Evolutionary conservation across 2,329 filamentous ascomycete genomes (phyloP).

Genomic region (Xylariaceae sp.): DNA sequence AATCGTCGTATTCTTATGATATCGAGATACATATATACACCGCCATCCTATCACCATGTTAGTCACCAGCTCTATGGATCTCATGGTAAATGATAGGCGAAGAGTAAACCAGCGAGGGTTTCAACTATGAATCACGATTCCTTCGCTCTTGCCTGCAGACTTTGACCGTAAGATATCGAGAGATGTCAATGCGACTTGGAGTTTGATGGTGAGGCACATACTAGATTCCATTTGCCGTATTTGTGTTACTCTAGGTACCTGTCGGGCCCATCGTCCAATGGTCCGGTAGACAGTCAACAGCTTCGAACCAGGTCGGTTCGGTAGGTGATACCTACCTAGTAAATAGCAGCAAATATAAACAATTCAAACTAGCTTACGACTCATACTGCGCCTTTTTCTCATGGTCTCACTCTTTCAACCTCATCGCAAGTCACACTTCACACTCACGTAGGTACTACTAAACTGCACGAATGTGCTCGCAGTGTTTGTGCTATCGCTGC

Average conservation of each 20-base stretch:
- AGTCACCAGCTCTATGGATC: constrained; percentile 66
- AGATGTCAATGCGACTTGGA: constrained; percentile 57
- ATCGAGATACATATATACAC: not conserved
- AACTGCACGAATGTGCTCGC: no score
- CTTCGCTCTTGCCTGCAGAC: constrained; percentile 73
- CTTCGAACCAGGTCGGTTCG: no score
- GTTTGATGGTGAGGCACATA: constrained; percentile 86
- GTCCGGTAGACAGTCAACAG: no score
- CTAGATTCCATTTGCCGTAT: not conserved
- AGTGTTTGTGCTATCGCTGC: not conserved
- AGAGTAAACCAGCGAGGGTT: constrained; percentile 57
- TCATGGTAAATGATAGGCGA: constrained; percentile 92
- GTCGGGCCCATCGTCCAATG: no score
- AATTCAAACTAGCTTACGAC: no score
- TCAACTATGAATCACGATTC: constrained; percentile 43
- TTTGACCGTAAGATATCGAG: constrained; percentile 51
- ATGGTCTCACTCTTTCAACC: no score
- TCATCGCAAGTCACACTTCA: no score
- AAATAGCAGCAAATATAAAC: no score
- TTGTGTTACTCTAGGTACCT: not conserved
- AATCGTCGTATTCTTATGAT: no score
- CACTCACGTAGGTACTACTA: no score
- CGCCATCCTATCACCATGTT: constrained; percentile 85
- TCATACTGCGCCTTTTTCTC: no score
- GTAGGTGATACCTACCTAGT: no score